Conservation (phyloP, 495 filamentous ascomycete species). For the Haplographium delicatum region DNA sequence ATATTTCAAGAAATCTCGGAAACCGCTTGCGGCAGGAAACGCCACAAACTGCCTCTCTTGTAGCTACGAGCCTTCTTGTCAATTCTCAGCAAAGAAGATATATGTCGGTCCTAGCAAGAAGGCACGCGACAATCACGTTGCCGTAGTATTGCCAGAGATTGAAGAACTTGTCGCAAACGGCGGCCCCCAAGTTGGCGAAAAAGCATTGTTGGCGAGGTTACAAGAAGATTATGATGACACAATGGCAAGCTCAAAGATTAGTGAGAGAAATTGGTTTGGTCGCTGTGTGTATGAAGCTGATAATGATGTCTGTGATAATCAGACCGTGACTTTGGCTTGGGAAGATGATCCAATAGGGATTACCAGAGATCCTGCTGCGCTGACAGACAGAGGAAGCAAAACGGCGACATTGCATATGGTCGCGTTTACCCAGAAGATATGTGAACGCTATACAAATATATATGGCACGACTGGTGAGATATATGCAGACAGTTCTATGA, state of each 20-base stretch:
- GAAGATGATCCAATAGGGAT: conserved; percentile 51
- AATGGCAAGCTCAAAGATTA: conserved; percentile 47
- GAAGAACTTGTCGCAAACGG: conserved; percentile 53
- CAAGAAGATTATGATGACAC: conserved; percentile 60
- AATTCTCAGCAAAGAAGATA: conserved; percentile 76
- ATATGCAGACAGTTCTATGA: conserved; percentile 63
- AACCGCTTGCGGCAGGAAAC: conserved; percentile 65
- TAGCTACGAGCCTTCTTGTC: conserved; percentile 62
- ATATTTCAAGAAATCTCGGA: conserved; percentile 67
- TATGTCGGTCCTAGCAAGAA: conserved; percentile 52
- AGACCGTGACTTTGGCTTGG: conserved; percentile 82
- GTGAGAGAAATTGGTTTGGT: conserved; percentile 74
- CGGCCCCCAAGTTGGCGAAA: conserved; percentile 35
- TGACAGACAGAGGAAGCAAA: conserved; percentile 58
- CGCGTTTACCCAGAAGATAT: conserved; percentile 80
- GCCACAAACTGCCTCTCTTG: conserved; percentile 90
- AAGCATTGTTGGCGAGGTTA: conserved; percentile 48
- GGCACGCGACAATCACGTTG: conserved; percentile 61
- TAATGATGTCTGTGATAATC: conserved; percentile 90
- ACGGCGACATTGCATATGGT: conserved; percentile 91
- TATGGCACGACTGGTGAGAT: conserved; percentile 87
- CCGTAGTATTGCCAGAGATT: conserved; percentile 93
- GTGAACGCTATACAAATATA: conserved; percentile 71
- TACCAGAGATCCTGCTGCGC: conserved; percentile 2
- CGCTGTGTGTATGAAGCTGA: conserved; percentile 90